Percentiles rank a stretch among this genome's conserved stretches.
Evolutionary conservation across 2,329 filamentous ascomycete genomes (phyloP).

Genomic region (Fusarium sarcochroum): DNA sequence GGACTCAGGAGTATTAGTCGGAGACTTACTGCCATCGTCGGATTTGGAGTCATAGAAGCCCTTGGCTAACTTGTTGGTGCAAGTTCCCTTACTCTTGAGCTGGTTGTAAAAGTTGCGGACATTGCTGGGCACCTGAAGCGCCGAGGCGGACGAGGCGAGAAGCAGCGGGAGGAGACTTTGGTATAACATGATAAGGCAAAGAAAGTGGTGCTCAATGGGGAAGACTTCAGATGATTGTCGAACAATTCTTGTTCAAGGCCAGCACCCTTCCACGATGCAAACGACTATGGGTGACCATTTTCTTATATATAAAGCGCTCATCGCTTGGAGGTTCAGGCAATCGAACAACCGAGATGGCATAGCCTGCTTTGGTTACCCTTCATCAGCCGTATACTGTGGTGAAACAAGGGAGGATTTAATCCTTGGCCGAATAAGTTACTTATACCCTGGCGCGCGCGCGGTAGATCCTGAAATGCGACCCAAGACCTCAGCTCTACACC

Average conservation of each 20-base stretch:
- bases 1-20: too few species aligned
- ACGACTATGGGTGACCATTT: background rate
- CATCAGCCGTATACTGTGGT: background rate
- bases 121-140: conserved; percentile 19
- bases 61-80: conserved; percentile 24
- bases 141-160: conserved; percentile 7
- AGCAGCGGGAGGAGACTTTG: conserved; percentile 12
- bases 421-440: background rate
- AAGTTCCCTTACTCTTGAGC: conserved; percentile 20
- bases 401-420: conserved; percentile 1
- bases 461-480: background rate
- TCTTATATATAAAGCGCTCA: background rate
- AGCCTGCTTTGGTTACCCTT: background rate
- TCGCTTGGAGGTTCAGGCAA: background rate
- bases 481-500: background rate
- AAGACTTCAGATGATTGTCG: background rate
- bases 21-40: conserved; percentile 20
- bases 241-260: background rate
- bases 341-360: background rate
- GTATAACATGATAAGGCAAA: background rate
- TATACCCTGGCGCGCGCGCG: background rate
- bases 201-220: background rate
- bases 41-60: conserved; percentile 30
- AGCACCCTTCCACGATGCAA: too few species aligned
- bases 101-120: conserved; percentile 27